Conservation (phyloP, 768 basidiomycete species). For the Hydnomerulius pinastri region DNA sequence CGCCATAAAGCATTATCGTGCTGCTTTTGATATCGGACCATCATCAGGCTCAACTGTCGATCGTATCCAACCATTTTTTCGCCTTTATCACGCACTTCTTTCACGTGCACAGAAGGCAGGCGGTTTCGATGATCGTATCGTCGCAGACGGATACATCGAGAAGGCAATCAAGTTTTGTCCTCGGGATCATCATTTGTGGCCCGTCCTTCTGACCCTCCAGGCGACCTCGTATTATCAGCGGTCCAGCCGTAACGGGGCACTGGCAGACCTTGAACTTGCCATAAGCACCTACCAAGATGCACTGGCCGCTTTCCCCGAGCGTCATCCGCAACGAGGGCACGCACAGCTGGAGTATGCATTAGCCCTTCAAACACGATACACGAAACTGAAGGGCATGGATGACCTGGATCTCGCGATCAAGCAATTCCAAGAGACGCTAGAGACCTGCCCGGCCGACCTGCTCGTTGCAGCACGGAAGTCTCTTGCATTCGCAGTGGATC, state of each 20-base stretch:
- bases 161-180: conserved; percentile 8
- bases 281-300: conserved; percentile 3
- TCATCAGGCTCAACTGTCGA: conserved; percentile 1
- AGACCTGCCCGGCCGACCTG: conserved; percentile 6
- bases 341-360: conserved; percentile 21
- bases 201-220: conserved; percentile 9
- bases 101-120: background rate
- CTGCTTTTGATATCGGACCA: conserved; percentile 19
- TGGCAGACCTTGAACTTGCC: conserved; percentile 17
- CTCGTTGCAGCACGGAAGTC: conserved; percentile 3
- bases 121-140: background rate
- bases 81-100: conserved; percentile 3
- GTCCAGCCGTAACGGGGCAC: conserved; percentile 11
- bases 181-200: conserved; percentile 7
- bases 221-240: conserved; percentile 12
- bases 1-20: conserved; percentile 13
- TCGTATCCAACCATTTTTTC: conserved; percentile 10
- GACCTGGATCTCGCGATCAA: conserved; percentile 24
- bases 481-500: conserved; percentile 12
- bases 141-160: conserved; percentile 9
- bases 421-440: conserved; percentile 5
- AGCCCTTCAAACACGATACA: conserved; percentile 16
- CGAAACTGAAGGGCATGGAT: conserved; percentile 6
- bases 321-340: conserved; percentile 13
- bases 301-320: conserved; percentile 1